Conservation (phyloP, 2,329 filamentous ascomycete genomes). For the Cladobotryum protrusum region DNA sequence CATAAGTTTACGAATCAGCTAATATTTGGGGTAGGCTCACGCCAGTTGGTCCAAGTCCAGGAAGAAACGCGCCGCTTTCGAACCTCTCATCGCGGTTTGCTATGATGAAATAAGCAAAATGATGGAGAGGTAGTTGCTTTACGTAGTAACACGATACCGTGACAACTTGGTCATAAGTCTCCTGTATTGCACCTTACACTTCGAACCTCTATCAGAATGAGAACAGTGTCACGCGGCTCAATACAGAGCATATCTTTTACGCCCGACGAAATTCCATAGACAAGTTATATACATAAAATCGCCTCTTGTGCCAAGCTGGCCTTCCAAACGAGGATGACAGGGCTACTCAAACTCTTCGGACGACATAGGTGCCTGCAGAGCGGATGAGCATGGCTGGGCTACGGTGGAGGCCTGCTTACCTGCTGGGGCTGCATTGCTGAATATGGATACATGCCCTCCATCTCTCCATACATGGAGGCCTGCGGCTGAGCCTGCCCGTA, state of each 20-base stretch:
- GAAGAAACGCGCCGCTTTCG: slow-evolving; percentile 57
- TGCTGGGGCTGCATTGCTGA: slow-evolving; percentile 75
- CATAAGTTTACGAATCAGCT: slow-evolving; percentile 12
- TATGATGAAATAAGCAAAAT: slow-evolving; percentile 38
- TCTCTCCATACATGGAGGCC: slow-evolving; percentile 65
- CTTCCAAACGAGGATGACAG: background rate
- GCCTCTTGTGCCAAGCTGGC: background rate
- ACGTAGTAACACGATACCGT: too few species aligned
- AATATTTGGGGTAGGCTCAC: slow-evolving; percentile 49
- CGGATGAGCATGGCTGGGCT: slow-evolving; percentile 12
- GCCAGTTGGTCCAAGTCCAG: slow-evolving; percentile 52
- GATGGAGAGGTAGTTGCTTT: background rate
- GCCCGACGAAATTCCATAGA: background rate
- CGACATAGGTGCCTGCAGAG: slow-evolving; percentile 35
- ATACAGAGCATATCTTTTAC: background rate
- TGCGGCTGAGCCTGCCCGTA: slow-evolving; percentile 73
- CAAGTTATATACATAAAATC: slow-evolving; percentile 3
- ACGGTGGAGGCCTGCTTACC: slow-evolving; percentile 45
- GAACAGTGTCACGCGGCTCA: background rate
- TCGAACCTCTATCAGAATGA: background rate
- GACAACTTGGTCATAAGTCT: background rate
- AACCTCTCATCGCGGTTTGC: slow-evolving; percentile 73
- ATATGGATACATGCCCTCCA: slow-evolving; percentile 82
- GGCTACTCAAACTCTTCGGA: slow-evolving; percentile 40
- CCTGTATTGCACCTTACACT: background rate